These are phyloP conservation scores for Vicia villosa DNA, from an alignment of 306 rosid species.

Conservation along the genomic window DNA sequence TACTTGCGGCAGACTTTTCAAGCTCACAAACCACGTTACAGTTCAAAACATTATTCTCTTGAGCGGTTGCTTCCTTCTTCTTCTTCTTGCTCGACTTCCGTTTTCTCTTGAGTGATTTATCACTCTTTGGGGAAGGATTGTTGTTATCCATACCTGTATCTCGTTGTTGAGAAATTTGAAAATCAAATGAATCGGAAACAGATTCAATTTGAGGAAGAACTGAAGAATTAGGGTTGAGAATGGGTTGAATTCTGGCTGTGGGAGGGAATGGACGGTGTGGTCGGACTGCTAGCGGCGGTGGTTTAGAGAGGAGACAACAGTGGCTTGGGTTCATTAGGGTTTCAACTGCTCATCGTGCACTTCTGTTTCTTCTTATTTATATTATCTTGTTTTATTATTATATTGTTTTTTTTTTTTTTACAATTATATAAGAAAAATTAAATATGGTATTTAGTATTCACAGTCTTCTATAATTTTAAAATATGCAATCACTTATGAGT, in stretches of 20 bases:
- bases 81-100: not conserved
- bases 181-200: not conserved
- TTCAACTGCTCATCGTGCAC: not conserved
- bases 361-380: not conserved
- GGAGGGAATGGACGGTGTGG: not conserved
- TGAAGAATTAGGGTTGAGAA: not conserved
- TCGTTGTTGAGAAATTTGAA: not conserved
- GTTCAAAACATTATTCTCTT: not conserved
- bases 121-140: not conserved
- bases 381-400: too few relatives aligned
- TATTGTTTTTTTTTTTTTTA: too few relatives aligned
- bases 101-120: not conserved
- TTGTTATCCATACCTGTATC: not conserved
- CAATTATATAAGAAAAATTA: too few relatives aligned
- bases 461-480: too few relatives aligned
- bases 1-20: not conserved
- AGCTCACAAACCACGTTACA: not conserved
- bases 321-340: not conserved
- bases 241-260: not conserved
- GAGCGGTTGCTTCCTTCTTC: not conserved
- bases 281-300: not conserved
- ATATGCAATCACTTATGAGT: too few relatives aligned
- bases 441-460: too few relatives aligned
- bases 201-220: not conserved
- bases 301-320: not conserved